A percentile compares a stretch with the other conserved stretches of the same genome.
Conservation (phyloP, 345 rosid species). For the Garcia nutans region DNA sequence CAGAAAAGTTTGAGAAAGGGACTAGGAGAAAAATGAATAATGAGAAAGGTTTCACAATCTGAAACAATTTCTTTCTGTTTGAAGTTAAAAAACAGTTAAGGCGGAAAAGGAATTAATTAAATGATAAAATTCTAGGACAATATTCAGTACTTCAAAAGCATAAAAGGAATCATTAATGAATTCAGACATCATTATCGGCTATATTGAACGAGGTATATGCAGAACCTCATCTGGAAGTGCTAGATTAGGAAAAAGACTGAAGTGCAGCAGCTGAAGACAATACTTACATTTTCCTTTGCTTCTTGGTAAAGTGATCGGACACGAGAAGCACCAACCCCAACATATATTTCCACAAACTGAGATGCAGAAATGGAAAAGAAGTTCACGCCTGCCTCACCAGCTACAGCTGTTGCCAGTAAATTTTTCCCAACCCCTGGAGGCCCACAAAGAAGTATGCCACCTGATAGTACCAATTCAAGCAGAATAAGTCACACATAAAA, state of each 20-base stretch:
- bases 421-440: constrained; percentile 97
- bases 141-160: not conserved
- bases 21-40: not conserved
- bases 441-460: constrained; percentile 94
- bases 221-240: constrained; percentile 3
- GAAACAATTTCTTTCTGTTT: not conserved
- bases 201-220: not conserved
- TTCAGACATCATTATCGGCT: not conserved
- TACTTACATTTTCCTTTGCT: constrained; percentile 72
- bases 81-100: not conserved
- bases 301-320: constrained; percentile 91
- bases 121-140: not conserved
- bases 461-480: constrained; percentile 39
- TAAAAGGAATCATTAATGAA: not conserved
- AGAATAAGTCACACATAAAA: constrained; percentile 11
- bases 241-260: not conserved
- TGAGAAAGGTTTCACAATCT: not conserved
- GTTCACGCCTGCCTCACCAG: constrained; percentile 96
- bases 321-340: constrained; percentile 95
- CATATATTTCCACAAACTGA: constrained; percentile 95
- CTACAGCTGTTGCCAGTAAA: constrained; percentile 92
- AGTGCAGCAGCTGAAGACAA: constrained; percentile 18
- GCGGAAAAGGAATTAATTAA: not conserved
- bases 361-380: constrained; percentile 98
- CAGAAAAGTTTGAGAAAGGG: not conserved